Evolutionary conservation across 176 grass and related monocot genomes (phyloP), one percentile per base, ranked within the genome.

Genomic region (Echinochloa phyllopogon): DNA sequence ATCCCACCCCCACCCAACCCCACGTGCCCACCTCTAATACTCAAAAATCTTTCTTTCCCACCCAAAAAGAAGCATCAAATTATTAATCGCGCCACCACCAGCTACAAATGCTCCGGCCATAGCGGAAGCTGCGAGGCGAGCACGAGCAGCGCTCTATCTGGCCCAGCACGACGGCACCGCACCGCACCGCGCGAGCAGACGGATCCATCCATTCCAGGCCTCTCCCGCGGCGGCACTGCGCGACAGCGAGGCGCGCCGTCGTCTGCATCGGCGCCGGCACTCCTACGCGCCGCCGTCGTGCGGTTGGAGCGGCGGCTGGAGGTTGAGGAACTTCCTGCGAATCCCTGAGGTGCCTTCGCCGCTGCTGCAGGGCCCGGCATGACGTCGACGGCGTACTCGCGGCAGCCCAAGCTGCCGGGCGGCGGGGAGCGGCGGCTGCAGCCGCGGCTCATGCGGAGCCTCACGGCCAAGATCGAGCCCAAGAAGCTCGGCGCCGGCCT

Each of bases 401-500:
- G 86, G 65, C 36, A 55, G 75, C 84, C 82, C 0, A 89, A 89
- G 68, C 67, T 84, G 75, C 67, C 75, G 2, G 67, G 65, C 67
- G 56, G 55, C 37, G 24, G 14, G 27, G 66, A 87, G 51, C 42
- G 81, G 25, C 72, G 76, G 59, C 75, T 72, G 65, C 57, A 33
- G 38, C 87, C 82, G 47, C 75, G 87, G 14, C 68, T 89, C 2
- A 84, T 89, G 58, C 10, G 82, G 82, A 29, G 58, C 57, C 29
- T 89, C 27, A 38, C 85, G 29, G 56, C 78, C 69, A 91, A 89
- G 78, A 90, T 94, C 82, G 89, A 94, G 81, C 89, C 92, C 63
- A 86, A 82, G 80, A 94, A 94, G 75, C 84, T 94, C 59, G 89
- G 72, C 25, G 64, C 85, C 27, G 92, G 92, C 50, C 86, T 94